Base-by-base conservation (phyloP, 768 basidiomycete species). In the Cubamyces lactineus region DNA sequence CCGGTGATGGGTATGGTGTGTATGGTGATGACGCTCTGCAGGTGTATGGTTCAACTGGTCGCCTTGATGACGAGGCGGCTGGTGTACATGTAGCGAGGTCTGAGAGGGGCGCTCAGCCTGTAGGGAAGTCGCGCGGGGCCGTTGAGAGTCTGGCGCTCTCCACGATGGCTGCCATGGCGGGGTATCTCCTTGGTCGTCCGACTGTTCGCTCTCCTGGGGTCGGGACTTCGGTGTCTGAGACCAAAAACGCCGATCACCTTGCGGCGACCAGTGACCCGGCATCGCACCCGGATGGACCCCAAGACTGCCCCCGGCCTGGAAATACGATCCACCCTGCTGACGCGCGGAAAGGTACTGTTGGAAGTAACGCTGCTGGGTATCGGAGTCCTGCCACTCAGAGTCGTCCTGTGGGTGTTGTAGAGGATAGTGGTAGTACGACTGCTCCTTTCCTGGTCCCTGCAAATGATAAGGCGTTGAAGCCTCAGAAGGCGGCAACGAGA, bases 401-500 rank as follows among this genome's bases (percentile, higher is more conserved):
- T 63, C 58, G 21, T 58, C 57, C 15, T 56, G 40, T 16, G 38
- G 56, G 26, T 28, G 52, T 39, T 50, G 46, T 7, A 34, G 4
- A 34, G 9, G 5, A 9, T 11, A 7, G 9, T 30, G 12, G 39
- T 41, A 48, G n/a, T 40, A 24, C 9, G 39, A 24, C 26, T 50
- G 30, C 5, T 26, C 17, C 15, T 43, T 24, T 52, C 43, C 28
- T 5, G 48, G 24, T 17, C 49, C 61, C 15, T 34, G 39, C 15
- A 54, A 53, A 8, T 56, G 57, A n/a, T 50, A 47, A 43, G 69
- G 67, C 16, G 73, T 64, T 4, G 70, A 67, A 30, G 69, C 71
- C 16, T 68, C 62, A 2, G 71, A 71, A 12, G 70, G 71, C 6
- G 62, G 62, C 5, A 59, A 53, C 5, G 57, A 53, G 9, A 59